Conservation (phyloP, 1,284 basidiomycete genomes). For the Cronartium quercuum region DNA sequence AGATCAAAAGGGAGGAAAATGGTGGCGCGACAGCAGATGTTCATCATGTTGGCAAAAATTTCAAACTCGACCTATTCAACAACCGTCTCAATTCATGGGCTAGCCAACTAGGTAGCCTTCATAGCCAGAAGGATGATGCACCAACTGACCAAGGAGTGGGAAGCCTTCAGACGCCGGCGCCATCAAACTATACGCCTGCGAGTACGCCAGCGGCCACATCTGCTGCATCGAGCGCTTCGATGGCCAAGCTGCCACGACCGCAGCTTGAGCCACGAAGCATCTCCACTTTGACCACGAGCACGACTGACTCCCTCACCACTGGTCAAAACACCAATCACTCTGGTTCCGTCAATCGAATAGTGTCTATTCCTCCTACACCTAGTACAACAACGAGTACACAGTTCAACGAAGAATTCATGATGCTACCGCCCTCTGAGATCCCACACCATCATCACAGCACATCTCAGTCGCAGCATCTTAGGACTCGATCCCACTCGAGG, state of each 20-base stretch:
- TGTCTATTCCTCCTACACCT: conserved; percentile 64
- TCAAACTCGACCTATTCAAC: conserved; percentile 65
- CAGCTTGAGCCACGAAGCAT: conserved; percentile 8
- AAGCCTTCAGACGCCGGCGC: conserved; percentile 5
- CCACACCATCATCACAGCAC: conserved; percentile 18
- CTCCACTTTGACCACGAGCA: conserved; percentile 1
- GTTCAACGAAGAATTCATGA: conserved; percentile 26
- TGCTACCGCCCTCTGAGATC: conserved; percentile 29
- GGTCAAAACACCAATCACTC: conserved; percentile 60
- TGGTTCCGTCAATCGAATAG: conserved; percentile 58
- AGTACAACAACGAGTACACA: conserved; percentile 17
- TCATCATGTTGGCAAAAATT: conserved; percentile 74
- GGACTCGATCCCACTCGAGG: conserved; percentile 7
- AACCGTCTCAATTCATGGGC: conserved; percentile 55
- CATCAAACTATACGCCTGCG: conserved; percentile 10
- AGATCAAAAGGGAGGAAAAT: conserved; percentile 37
- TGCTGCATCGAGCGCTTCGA: neutral
- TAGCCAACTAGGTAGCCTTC: conserved; percentile 19
- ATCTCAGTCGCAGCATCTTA: conserved; percentile 3
- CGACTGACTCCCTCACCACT: conserved; percentile 43
- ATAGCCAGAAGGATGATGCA: conserved; percentile 29
- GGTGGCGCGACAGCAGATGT: conserved; percentile 61
- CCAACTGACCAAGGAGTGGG: conserved; percentile 13
- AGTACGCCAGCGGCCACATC: conserved; percentile 15
- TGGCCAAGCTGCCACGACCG: conserved; percentile 1